Conservation (phyloP, 129 eudicot species). For the Glebionis coronaria region DNA sequence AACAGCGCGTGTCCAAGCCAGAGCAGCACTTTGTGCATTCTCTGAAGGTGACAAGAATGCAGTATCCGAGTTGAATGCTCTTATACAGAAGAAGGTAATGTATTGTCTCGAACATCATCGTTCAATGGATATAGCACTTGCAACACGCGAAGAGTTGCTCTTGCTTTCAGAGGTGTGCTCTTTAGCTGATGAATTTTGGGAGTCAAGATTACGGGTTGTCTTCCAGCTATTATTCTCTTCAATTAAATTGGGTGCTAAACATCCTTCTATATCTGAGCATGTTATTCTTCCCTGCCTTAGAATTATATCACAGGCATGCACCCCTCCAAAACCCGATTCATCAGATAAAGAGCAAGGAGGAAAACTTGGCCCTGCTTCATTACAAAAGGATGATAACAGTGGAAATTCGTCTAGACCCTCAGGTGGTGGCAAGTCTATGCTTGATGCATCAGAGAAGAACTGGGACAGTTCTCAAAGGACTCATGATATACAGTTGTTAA, state of each 20-base stretch:
- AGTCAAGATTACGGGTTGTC: slow-evolving; percentile 89
- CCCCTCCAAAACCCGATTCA: slow-evolving; percentile 91
- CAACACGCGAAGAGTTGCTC: slow-evolving; percentile 86
- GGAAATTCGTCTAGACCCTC: slow-evolving; percentile 39
- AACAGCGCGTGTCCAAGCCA: slow-evolving; percentile 91
- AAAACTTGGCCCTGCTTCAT: slow-evolving; percentile 41
- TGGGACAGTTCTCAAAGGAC: slow-evolving; percentile 70
- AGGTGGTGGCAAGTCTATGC: slow-evolving; percentile 43
- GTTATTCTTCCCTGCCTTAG: slow-evolving; percentile 92
- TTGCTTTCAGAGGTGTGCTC: slow-evolving; percentile 96
- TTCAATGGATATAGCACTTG: slow-evolving; percentile 93
- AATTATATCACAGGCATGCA: slow-evolving; percentile 92
- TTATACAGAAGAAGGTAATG: slow-evolving; percentile 83
- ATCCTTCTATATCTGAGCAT: slow-evolving; percentile 98
- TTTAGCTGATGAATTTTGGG: slow-evolving; percentile 94
- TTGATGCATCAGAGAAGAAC: slow-evolving; percentile 59
- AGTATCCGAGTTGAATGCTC: slow-evolving; percentile 67
- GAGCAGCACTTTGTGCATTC: slow-evolving; percentile 93
- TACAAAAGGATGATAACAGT: slow-evolving; percentile 48
- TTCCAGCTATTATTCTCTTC: slow-evolving; percentile 90
- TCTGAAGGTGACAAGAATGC: slow-evolving; percentile 92
- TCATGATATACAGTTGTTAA: slow-evolving; percentile 80
- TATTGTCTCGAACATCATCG: slow-evolving; percentile 98
- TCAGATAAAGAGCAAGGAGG: slow-evolving; percentile 62
- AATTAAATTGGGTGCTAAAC: slow-evolving; percentile 86